These are phyloP conservation scores for Metschnikowia lunata DNA, from an alignment of 805 yeast species.

Conservation along the genomic window DNA sequence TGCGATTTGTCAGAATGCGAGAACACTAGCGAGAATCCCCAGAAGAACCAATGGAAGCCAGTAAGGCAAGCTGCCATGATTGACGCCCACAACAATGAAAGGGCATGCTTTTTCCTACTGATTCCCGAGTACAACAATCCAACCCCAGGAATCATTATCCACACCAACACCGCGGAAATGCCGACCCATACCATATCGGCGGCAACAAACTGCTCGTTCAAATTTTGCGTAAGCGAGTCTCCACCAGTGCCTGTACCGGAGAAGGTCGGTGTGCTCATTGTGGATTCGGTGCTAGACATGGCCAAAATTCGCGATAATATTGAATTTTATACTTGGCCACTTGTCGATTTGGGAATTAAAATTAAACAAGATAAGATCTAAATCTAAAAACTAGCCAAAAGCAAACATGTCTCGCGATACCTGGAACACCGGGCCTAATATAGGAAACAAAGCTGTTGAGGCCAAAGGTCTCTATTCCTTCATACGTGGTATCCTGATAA, in stretches of 20 bases:
- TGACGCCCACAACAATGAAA: conserved; percentile 90
- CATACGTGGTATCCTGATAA: conserved; percentile 1
- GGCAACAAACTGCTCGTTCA: conserved; percentile 63
- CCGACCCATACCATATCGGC: conserved; percentile 88
- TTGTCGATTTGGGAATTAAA: too few relatives aligned
- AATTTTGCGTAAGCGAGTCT: conserved; percentile 65
- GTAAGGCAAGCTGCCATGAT: conserved; percentile 82
- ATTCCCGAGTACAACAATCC: conserved; percentile 91
- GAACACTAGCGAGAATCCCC: conserved; percentile 74
- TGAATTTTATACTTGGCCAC: too few relatives aligned
- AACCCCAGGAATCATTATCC: conserved; percentile 96
- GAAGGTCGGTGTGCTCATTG: conserved; percentile 6
- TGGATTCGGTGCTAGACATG: conserved; percentile 7
- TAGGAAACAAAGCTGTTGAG: too few relatives aligned
- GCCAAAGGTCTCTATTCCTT: too few relatives aligned
- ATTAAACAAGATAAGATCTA: too few relatives aligned
- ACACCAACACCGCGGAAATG: conserved; percentile 73
- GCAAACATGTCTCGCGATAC: too few relatives aligned
- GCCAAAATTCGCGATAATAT: neutral
- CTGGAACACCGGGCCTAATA: too few relatives aligned
- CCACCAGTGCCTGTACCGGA: conserved; percentile 53
- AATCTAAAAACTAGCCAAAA: too few relatives aligned
- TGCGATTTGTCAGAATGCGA: conserved; percentile 57
- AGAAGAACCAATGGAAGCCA: conserved; percentile 94
- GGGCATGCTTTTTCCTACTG: conserved; percentile 92